Percentiles rank a stretch among this genome's conserved stretches.
Conservation (phyloP, 352 stramenopile genomes). For the Hyphochytrium catenoides region DNA sequence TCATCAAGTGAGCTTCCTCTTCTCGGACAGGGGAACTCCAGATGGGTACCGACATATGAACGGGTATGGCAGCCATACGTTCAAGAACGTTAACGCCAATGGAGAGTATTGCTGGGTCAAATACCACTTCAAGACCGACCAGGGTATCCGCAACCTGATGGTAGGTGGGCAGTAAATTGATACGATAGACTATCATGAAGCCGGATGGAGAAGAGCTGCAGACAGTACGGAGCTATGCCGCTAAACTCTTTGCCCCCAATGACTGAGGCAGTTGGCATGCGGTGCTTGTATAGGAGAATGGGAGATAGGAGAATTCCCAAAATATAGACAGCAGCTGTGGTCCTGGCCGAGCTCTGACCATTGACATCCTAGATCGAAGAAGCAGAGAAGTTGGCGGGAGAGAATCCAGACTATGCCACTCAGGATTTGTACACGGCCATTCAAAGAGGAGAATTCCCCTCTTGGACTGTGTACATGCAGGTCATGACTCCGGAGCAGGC, state of each 20-base stretch:
- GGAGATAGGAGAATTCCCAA: no score
- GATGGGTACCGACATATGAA: slow-evolving; percentile 72
- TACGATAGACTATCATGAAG: background rate
- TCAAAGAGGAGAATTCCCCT: slow-evolving; percentile 36
- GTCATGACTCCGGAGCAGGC: slow-evolving; percentile 61
- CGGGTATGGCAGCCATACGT: slow-evolving; percentile 72
- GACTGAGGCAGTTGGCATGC: no score
- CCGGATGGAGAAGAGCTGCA: no score
- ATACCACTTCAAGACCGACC: slow-evolving; percentile 77
- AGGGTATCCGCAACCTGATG: slow-evolving; percentile 60
- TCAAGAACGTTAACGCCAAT: slow-evolving; percentile 58
- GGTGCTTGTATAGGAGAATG: no score
- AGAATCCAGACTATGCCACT: slow-evolving; percentile 63
- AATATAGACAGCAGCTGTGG: no score
- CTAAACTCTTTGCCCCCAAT: no score
- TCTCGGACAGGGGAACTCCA: slow-evolving; percentile 60
- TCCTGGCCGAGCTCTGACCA: no score
- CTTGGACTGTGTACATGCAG: slow-evolving; percentile 71
- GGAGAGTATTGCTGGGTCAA: slow-evolving; percentile 61
- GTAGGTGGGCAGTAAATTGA: slow-evolving; percentile 3
- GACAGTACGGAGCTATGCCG: no score
- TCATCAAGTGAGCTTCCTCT: slow-evolving; percentile 67
- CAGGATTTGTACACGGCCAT: slow-evolving; percentile 75
- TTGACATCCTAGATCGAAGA: slow-evolving; percentile 20
- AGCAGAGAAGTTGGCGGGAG: slow-evolving; percentile 26